Evolutionary conservation across 345 rosid genomes (phyloP), one percentile per base, ranked within the genome.

Genomic region (Rhodomyrtus tomentosa): DNA sequence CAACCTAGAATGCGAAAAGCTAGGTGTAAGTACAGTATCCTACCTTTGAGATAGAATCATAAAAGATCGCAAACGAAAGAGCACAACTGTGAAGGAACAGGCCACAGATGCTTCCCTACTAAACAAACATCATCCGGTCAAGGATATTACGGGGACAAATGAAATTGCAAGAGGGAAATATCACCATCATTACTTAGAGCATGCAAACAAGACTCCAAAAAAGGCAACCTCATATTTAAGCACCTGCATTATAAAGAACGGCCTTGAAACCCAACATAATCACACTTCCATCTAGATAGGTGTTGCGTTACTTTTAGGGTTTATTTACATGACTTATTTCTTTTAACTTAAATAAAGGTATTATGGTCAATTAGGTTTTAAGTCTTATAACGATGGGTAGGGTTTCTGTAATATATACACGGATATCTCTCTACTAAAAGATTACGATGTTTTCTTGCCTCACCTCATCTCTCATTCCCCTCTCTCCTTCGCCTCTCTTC

Each of bases 1-100:
- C 90, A 84, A 95, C 95, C 99, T 97, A 87, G 20, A 55, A 42
- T 40, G 45, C 4, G 2, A 52, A 51, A 83, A 25, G n/a, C 9
- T 51, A 40, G 83, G 29, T 38, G 16, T 54, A 29, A 49, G 45
- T 6, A 81, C 24, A 68, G 16, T 68, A 36, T 68, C 76, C 76
- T 68, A 45, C 76, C 76, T 68, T 62, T 68, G 45, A 68, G 24
- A 32, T 68, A 42, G 76, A 32, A 32, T 21, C 21, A 12, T 68
- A 32, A 68, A 68, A 68, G 42, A 68, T 68, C 24, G 5, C 45
- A 18, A 68, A 18, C 3, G 6, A 68, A 68, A 68, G 45, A 68
- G 45, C 24, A 62, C 24, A 68, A 68, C 76, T 45, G 4, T 36
- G 25, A 68, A 68, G 76, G 45, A 68, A 53, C 24, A 20, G 55